Evolutionary conservation across 192 early-diverging fungal species (phyloP), one percentile per base, ranked within the genome.

Genomic region (Cladochytrium replicatum): DNA sequence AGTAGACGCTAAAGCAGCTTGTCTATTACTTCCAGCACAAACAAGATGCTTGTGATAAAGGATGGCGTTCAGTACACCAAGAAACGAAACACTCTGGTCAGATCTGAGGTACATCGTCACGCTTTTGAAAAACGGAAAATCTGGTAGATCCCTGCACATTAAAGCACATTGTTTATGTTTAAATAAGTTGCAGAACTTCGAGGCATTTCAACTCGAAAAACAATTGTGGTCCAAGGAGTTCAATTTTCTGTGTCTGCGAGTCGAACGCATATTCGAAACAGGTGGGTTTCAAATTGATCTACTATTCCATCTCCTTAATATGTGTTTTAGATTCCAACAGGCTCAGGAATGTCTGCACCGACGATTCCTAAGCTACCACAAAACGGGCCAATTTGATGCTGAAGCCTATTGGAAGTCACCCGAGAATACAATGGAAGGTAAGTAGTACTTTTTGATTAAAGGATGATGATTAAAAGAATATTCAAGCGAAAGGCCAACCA

Each of bases 311-410:
- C 50, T 22, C 15, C 2, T 42, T 22, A 27, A 1, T 46, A 6
- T 42, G 25, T 34, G 17, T 50, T 11, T 22, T 52, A 19, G 40
- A 42, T 8, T 32, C 3, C 13, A 6, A 26, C 11, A 13, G 11
- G 29, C 23, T 3, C 40, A 29, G 41, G 41, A 0, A 8, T 44
- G 9, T 47, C 0, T 9, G 8, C 7, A 47, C 6, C 23, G 48
- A 34, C 29, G 15, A 48, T 7, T 17, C 44, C 1, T 61, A 43
- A 29, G 42, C 28, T 7, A 52, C 52, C 11, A 40, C 40, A 24
- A 61, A 61, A 27, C 45, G 30, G 17, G 59, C 52, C 38, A 61
- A 61, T 32, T 41, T 61, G 9, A 46, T 61, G 2, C 32, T 61
- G 45, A 9, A 4, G 6, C n/a, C n/a, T n/a, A n/a, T n/a, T n/a